Evolutionary conservation across 805 yeast species (phyloP).

Genomic region (Lipomyces chichibuensis): DNA sequence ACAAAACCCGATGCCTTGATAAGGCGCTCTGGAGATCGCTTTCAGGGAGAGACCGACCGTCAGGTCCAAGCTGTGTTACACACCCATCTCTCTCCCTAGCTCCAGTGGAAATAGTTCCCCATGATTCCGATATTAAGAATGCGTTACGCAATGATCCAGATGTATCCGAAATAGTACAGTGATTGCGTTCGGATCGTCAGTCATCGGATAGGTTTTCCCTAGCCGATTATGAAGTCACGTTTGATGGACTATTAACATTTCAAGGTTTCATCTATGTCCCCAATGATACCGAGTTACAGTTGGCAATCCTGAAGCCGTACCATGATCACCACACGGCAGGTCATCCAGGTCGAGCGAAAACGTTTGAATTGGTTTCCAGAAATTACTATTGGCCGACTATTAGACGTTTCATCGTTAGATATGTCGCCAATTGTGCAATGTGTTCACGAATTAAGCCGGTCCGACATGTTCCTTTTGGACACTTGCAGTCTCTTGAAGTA

Average conservation of each 20-base stretch:
- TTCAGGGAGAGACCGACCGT: not conserved
- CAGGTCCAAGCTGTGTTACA: not conserved
- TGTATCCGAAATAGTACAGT: too few species aligned
- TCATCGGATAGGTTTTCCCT: too few species aligned
- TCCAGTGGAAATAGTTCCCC: too few species aligned
- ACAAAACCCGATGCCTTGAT: slow-evolving; percentile 32
- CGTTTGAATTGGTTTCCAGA: too few species aligned
- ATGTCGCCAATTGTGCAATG: slow-evolving; percentile 20
- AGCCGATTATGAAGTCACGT: not conserved
- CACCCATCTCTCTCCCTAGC: not conserved
- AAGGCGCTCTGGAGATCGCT: not conserved
- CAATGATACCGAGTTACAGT: not conserved
- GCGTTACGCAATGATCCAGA: not conserved
- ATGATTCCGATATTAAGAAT: too few species aligned
- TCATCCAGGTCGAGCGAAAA: too few species aligned
- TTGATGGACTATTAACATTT: not conserved
- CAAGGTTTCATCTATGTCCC: not conserved
- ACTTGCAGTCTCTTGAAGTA: slow-evolving; percentile 25
- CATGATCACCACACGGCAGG: too few species aligned
- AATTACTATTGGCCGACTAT: slow-evolving; percentile 22
- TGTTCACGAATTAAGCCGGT: slow-evolving; percentile 19
- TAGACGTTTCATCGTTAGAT: slow-evolving; percentile 7
- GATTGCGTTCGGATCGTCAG: too few species aligned
- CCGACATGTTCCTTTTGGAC: slow-evolving; percentile 13
- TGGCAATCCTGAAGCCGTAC: too few species aligned